Evolutionary conservation across 2,329 filamentous ascomycete genomes (phyloP).

Genomic region (Coniochaeta ligniaria): DNA sequence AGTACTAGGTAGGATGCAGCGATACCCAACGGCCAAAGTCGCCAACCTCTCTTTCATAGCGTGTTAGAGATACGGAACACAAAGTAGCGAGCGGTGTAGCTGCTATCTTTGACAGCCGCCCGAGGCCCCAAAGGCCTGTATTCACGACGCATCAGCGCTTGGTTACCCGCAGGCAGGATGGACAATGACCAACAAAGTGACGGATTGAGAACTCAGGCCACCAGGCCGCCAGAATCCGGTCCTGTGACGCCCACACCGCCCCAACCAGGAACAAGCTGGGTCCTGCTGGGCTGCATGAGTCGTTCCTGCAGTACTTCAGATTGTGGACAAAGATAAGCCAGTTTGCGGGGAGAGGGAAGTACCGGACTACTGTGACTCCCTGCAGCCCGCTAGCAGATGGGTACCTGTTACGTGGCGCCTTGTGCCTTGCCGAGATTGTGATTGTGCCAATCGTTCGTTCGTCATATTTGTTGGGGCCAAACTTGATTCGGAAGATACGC

Average conservation of each 20-base stretch:
- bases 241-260: background rate
- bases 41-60: no score
- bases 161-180: background rate
- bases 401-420: background rate
- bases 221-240: background rate
- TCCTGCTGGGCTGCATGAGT: background rate
- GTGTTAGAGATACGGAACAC: constrained; percentile 2
- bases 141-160: background rate
- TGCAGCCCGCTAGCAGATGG: background rate
- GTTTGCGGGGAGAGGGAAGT: background rate
- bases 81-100: constrained; percentile 11
- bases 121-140: no score
- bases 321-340: background rate
- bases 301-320: background rate
- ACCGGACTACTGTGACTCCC: background rate
- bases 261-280: background rate
- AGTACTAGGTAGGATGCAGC: constrained; percentile 7
- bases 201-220: background rate
- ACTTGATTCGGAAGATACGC: background rate
- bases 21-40: constrained; percentile 15
- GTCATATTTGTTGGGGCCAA: background rate
- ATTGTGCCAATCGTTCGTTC: constrained; percentile 3
- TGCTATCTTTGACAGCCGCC: background rate
- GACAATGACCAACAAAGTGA: background rate
- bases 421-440: background rate